Conservation (phyloP, 1,284 basidiomycete species). For the Mycosarcoma maydis region DNA sequence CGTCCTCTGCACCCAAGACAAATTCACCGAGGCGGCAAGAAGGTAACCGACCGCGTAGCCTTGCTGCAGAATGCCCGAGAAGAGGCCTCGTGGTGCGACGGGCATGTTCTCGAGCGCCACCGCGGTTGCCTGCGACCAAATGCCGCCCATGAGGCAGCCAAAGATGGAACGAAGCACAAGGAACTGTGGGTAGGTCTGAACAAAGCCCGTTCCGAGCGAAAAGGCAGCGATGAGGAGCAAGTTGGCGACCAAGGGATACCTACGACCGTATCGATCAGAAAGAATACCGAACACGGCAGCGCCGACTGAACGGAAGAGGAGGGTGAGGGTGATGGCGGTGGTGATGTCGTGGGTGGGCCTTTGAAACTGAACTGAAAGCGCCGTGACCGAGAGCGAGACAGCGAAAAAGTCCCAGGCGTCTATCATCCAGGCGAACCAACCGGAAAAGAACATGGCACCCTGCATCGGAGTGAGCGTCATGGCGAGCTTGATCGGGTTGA, state of each 20-base stretch:
- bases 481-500: constrained; percentile 61
- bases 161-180: constrained; percentile 69
- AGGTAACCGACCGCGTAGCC: constrained; percentile 75
- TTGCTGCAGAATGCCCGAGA: constrained; percentile 84
- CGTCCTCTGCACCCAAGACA: constrained; percentile 69
- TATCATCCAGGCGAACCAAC: constrained; percentile 61
- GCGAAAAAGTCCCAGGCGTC: constrained; percentile 65
- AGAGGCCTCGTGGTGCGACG: constrained; percentile 83
- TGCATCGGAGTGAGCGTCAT: constrained; percentile 56
- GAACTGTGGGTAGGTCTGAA: constrained; percentile 70
- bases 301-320: constrained; percentile 87
- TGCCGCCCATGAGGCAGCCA: constrained; percentile 75
- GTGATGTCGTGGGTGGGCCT: constrained; percentile 41
- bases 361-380: constrained; percentile 33
- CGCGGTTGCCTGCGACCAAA: constrained; percentile 54
- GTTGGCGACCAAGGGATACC: constrained; percentile 85
- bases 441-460: constrained; percentile 54
- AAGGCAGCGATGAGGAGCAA: constrained; percentile 70
- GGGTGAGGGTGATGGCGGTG: constrained; percentile 86
- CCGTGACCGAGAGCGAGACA: constrained; percentile 56
- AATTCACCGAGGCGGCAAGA: constrained; percentile 77
- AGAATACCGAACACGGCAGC: constrained; percentile 78
- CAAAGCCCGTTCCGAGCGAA: constrained; percentile 76
- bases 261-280: constrained; percentile 80
- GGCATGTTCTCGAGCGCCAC: constrained; percentile 86